Evolutionary conservation across 352 stramenopile genomes (phyloP).

Genomic region (Phytophthora agathidicida): DNA sequence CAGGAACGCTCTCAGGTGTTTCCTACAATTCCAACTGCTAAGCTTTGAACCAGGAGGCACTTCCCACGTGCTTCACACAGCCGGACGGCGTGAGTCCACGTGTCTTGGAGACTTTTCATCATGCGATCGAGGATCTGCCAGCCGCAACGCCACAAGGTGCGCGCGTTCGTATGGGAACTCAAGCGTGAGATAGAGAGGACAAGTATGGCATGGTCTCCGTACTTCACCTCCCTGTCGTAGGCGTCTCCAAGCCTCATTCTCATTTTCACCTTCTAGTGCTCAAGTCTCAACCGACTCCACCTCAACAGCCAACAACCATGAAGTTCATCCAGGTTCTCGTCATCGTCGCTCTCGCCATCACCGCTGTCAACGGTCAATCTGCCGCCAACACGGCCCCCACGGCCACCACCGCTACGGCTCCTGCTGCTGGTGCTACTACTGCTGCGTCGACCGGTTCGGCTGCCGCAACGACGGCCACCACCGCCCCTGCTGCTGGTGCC

Average conservation of each 20-base stretch:
- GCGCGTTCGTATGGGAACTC: constrained; percentile 17
- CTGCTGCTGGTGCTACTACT: constrained; percentile 5
- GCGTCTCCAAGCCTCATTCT: constrained; percentile 22
- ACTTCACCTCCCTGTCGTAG: constrained; percentile 4
- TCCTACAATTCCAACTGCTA: no score
- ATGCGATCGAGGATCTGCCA: constrained; percentile 19
- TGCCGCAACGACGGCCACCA: not conserved
- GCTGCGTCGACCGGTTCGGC: not conserved
- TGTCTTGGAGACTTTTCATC: constrained; percentile 8
- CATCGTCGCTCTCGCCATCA: constrained; percentile 33
- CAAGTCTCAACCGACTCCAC: constrained; percentile 26
- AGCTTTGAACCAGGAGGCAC: constrained; percentile 2
- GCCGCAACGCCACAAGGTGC: constrained; percentile 21
- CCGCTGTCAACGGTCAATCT: constrained; percentile 28
- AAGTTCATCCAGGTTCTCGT: constrained; percentile 40
- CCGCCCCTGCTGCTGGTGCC: not conserved
- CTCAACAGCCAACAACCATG: constrained; percentile 19
- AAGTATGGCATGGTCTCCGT: not conserved
- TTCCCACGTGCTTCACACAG: constrained; percentile 16
- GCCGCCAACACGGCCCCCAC: constrained; percentile 13
- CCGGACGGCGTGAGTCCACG: constrained; percentile 17
- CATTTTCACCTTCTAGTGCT: constrained; percentile 21
- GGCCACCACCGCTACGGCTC: not conserved
- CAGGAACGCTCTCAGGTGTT: constrained; percentile 4
- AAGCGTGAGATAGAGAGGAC: constrained; percentile 19